phyloP scores from a whole-genome alignment of 139 green algal genomes.

The Trebouxia sp. region DNA sequence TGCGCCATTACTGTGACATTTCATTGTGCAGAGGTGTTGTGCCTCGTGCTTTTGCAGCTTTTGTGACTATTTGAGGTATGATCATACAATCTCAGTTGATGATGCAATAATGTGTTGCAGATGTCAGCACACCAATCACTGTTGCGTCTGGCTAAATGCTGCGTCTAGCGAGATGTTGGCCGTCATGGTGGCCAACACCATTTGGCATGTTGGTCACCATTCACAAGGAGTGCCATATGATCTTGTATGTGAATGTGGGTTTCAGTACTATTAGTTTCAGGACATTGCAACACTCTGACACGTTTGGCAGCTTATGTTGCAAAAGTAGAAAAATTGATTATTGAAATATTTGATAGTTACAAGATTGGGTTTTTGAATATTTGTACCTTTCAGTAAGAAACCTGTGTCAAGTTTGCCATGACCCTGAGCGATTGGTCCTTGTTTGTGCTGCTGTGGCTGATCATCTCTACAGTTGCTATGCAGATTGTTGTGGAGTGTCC shows the following conservation, averaged over 20 bases:
- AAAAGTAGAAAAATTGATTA: slow-evolving; percentile 15
- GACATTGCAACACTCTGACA: neutral
- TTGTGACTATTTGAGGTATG: slow-evolving; percentile 14
- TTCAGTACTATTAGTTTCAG: slow-evolving; percentile 19
- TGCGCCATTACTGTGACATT: slow-evolving; percentile 8
- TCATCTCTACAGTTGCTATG: slow-evolving; percentile 11
- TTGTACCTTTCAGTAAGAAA: slow-evolving; percentile 13
- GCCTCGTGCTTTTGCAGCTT: slow-evolving; percentile 11
- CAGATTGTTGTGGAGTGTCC: slow-evolving; percentile 3
- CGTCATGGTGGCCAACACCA: slow-evolving; percentile 4
- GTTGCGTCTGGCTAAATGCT: slow-evolving; percentile 1
- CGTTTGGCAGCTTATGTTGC: slow-evolving; percentile 17
- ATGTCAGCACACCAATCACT: slow-evolving; percentile 16
- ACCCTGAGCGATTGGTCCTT: slow-evolving; percentile 14
- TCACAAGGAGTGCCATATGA: slow-evolving; percentile 10
- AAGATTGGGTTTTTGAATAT: slow-evolving; percentile 15
- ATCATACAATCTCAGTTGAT: slow-evolving; percentile 23
- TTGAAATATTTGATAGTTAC: slow-evolving; percentile 21
- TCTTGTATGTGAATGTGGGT: neutral
- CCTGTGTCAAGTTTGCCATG: slow-evolving; percentile 17
- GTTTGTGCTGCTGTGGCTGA: slow-evolving; percentile 16
- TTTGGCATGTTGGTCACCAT: slow-evolving; percentile 20
- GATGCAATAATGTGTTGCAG: slow-evolving; percentile 16
- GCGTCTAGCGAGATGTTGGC: slow-evolving; percentile 7
- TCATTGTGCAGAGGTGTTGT: slow-evolving; percentile 18